Evolutionary conservation across 306 rosid species (phyloP).

Genomic region (Fagus sylvatica): DNA sequence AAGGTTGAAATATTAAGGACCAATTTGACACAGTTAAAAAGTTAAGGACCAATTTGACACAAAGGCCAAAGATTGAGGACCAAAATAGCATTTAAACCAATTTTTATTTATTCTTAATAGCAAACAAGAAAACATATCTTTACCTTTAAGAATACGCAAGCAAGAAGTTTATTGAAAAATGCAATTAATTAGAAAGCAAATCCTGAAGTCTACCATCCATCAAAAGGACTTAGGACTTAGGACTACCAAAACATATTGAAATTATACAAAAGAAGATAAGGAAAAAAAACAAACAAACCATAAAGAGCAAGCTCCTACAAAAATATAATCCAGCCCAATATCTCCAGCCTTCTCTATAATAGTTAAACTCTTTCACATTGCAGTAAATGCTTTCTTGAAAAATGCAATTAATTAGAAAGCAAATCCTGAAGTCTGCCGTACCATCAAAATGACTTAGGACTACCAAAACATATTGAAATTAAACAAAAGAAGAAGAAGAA

Average conservation of each 20-base stretch:
- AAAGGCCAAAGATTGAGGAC: too few species aligned
- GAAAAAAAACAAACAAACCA: neutral
- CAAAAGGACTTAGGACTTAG: neutral
- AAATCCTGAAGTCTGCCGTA: neutral
- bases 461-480: neutral
- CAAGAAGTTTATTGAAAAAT: neutral
- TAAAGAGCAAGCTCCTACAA: neutral
- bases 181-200: neutral
- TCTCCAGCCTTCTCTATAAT: neutral
- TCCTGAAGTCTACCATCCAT: neutral
- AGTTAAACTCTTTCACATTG: conserved; percentile 25
- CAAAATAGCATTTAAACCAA: too few species aligned
- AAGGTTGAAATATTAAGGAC: too few species aligned
- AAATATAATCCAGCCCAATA: neutral
- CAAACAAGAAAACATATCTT: neutral
- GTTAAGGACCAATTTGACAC: too few species aligned
- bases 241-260: neutral
- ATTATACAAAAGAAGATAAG: neutral
- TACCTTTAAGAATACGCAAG: neutral
- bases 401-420: neutral
- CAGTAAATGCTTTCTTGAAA: conserved; percentile 31
- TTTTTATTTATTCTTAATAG: neutral
- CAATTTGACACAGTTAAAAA: too few species aligned
- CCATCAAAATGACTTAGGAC: neutral
- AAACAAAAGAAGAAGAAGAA: too few species aligned